These are phyloP conservation scores for Lindgomyces ingoldianus DNA, from an alignment of 495 filamentous ascomycete genomes.

Conservation along the genomic window DNA sequence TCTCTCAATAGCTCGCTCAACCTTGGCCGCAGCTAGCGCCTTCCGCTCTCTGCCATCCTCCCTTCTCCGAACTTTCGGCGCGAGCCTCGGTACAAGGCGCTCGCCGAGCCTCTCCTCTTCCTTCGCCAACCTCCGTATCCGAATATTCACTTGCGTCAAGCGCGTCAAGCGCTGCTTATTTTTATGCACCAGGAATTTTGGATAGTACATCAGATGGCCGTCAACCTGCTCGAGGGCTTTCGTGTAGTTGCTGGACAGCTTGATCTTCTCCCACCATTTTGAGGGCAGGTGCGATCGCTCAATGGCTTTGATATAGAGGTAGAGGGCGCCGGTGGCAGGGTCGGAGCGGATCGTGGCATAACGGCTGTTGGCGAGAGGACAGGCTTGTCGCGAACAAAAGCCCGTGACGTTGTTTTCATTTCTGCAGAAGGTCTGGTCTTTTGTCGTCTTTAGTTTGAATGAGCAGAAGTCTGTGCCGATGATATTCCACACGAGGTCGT, in stretches of 20 bases:
- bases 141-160: constrained; percentile 87
- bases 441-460: constrained; percentile 96
- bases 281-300: constrained; percentile 87
- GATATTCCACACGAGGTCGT: constrained; percentile 97
- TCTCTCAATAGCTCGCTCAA: constrained; percentile 93
- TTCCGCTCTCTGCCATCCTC: constrained; percentile 93
- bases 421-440: constrained; percentile 82
- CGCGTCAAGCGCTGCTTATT: constrained; percentile 97
- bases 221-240: constrained; percentile 88
- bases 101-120: constrained; percentile 93
- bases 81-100: constrained; percentile 82
- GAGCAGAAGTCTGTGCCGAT: constrained; percentile 96
- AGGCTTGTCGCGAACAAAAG: constrained; percentile 91
- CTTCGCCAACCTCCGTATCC: constrained; percentile 76
- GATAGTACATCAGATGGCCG: constrained; percentile 88
- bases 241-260: constrained; percentile 85
- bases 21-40: constrained; percentile 89
- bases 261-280: constrained; percentile 94
- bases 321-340: constrained; percentile 77
- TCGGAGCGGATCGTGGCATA: constrained; percentile 92
- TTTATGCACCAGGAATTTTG: constrained; percentile 92
- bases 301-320: constrained; percentile 85
- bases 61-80: constrained; percentile 85
- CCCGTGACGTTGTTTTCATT: constrained; percentile 96
- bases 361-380: constrained; percentile 90